Base-by-base conservation (phyloP, 2,329 filamentous ascomycete species). In the Escovopsis sp. region DNA sequence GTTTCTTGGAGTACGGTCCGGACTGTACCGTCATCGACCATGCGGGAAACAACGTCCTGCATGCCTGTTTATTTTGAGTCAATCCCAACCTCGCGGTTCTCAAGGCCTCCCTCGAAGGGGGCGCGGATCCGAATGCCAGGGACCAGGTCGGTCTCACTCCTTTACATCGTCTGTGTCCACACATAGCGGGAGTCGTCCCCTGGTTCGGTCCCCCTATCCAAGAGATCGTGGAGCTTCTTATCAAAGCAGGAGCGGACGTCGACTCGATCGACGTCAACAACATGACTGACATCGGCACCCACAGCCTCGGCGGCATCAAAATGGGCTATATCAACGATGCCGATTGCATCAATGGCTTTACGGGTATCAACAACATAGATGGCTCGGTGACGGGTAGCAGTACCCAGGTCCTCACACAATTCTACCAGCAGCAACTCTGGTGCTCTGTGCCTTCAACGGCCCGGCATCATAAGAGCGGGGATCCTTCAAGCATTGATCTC, bases 221-320 rank as follows among this genome's bases (percentile, higher is more conserved):
- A 4, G 36, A 41, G 6, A 33, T 44, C 9, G 6, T 46, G 4
- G 4, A 38, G 47, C 4, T 8, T 44, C 0, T 53, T 9, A 32
- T 55, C 1, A 36, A 47, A n/a, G 49, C 50, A 2, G 54, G 55
- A 1, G 50, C 49, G 6, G 48, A 56, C 39, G 51, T 55, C 33
- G 47, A 48, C 26, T 45, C 46, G 3, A 30, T 38, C 5, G 45
- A 53, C 41, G 3, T 8, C 46, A 43, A 4, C 39, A 39, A 11
- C 23, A 44, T 8, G 39, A 49, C 12, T 2, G 4, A 6, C 23
- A 23, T 23, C 23, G 23, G 23, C 15, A 15, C 15, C 15, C 15
- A 15, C 15, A 15, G 15, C 15, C 15, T 15, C 15, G 15, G 15
- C 15, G 15, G 15, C 23, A 23, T 23, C 23, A 23, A 23, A 2